These are phyloP conservation scores for Trichoderma polysporum DNA, from an alignment of 2,329 filamentous ascomycete species.

Conservation along the genomic window DNA sequence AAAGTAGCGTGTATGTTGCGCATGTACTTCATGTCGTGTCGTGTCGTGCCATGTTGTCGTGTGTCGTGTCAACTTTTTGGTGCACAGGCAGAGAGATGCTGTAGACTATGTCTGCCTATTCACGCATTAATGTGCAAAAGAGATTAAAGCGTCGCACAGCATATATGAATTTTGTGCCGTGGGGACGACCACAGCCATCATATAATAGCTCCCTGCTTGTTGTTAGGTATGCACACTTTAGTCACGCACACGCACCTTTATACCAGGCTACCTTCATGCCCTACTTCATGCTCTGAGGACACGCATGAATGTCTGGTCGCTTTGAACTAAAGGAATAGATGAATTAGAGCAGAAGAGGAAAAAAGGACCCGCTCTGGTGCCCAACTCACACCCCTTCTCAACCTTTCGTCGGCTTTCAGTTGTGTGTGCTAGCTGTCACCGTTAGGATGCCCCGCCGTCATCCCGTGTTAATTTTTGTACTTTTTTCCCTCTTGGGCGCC, in stretches of 20 bases:
- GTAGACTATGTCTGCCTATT: neutral
- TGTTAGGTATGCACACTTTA: constrained; percentile 1
- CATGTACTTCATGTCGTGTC: neutral
- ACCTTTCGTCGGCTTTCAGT: neutral
- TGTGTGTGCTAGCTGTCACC: constrained; percentile 8
- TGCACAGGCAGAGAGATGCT: neutral
- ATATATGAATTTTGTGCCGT: constrained; percentile 18
- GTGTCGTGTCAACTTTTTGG: neutral
- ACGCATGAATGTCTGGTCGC: neutral
- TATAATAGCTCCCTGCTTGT: constrained; percentile 12
- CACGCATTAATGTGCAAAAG: neutral
- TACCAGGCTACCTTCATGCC: constrained; percentile 1
- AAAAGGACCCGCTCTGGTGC: constrained; percentile 15
- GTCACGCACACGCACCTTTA: neutral
- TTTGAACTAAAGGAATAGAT: neutral
- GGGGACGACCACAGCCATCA: neutral
- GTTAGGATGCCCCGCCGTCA: constrained; percentile 1
- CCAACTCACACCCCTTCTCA: constrained; percentile 13
- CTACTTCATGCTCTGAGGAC: neutral
- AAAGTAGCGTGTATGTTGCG: neutral
- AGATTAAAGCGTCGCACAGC: constrained; percentile 8
- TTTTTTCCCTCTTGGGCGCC: neutral
- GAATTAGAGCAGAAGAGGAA: neutral
- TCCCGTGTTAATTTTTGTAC: neutral
- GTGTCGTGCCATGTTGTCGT: neutral